A percentile compares a stretch with the other conserved stretches of the same genome.
Evolutionary conservation across 805 yeast genomes (phyloP).

Genomic region (Nakazawaea sp.): DNA sequence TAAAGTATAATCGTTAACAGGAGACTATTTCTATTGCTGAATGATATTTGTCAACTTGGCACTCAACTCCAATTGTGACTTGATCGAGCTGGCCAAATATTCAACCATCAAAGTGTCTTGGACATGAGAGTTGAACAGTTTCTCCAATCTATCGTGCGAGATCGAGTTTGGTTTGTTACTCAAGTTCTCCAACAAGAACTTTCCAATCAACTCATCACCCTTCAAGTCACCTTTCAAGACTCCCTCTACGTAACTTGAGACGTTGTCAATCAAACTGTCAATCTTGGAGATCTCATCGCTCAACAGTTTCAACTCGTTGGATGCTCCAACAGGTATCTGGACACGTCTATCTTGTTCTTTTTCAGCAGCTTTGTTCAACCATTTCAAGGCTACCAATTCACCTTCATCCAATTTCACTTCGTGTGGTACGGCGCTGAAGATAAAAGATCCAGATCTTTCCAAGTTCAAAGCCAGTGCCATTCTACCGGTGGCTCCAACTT

Average conservation of each 20-base stretch:
- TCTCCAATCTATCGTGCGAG: conserved; percentile 45
- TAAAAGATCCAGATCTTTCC: conserved; percentile 40
- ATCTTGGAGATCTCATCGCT: conserved; percentile 38
- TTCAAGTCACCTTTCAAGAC: conserved; percentile 35
- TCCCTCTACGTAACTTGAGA: conserved; percentile 39
- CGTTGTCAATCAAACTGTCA: conserved; percentile 38
- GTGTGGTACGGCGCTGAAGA: conserved; percentile 74
- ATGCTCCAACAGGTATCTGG: conserved; percentile 24
- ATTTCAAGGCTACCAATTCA: conserved; percentile 53
- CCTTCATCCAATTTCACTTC: conserved; percentile 45
- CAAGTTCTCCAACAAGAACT: conserved; percentile 53
- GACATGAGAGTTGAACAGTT: conserved; percentile 60
- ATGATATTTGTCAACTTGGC: conserved; percentile 61
- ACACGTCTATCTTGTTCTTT: conserved; percentile 24
- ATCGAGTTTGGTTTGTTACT: conserved; percentile 44
- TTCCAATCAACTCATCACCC: conserved; percentile 55
- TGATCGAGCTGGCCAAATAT: conserved; percentile 74
- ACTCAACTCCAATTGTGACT: conserved; percentile 76
- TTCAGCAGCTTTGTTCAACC: conserved; percentile 31
- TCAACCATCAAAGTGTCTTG: conserved; percentile 80
- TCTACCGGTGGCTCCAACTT: conserved; percentile 50
- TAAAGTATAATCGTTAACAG: too few relatives aligned
- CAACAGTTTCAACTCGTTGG: conserved; percentile 39
- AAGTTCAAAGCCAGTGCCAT: conserved; percentile 29
- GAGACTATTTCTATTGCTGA: too few relatives aligned